These are phyloP conservation scores for Pachyrhizus erosus DNA, from an alignment of 306 rosid species.

Conservation along the genomic window DNA sequence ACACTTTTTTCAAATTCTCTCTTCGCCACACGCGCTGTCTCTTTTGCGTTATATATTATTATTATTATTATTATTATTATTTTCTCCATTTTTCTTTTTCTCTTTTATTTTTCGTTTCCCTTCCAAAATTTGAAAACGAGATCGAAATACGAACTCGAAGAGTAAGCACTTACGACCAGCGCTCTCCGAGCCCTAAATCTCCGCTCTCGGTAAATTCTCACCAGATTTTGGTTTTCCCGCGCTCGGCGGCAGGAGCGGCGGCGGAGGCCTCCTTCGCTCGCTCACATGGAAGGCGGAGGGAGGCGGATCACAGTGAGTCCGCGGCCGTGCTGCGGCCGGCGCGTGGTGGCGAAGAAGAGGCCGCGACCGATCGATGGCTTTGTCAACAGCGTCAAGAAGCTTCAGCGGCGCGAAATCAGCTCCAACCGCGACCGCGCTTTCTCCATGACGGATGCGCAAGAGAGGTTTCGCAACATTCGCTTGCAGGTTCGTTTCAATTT, in stretches of 20 bases:
- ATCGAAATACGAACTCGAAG: constrained; percentile 17
- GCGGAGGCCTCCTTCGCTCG: constrained; percentile 13
- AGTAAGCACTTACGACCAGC: not conserved
- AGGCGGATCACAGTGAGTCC: constrained; percentile 69
- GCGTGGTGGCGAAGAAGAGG: constrained; percentile 61
- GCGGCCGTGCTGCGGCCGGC: constrained; percentile 61
- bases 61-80: not conserved
- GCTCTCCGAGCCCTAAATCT: not conserved
- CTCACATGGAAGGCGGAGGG: constrained; percentile 58
- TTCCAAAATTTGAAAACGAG: constrained; percentile 31
- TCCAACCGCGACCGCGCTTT: constrained; percentile 66
- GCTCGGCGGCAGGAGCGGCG: not conserved
- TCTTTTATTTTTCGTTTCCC: not conserved
- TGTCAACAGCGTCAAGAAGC: constrained; percentile 69
- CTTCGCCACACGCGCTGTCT: not conserved
- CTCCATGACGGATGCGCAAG: constrained; percentile 70
- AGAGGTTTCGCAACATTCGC: constrained; percentile 65
- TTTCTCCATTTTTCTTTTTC: not conserved
- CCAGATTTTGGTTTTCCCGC: not conserved
- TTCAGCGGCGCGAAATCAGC: constrained; percentile 73
- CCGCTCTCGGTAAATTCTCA: not conserved
- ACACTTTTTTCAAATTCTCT: not conserved
- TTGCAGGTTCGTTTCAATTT: constrained; percentile 50
- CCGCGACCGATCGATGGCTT: constrained; percentile 57
- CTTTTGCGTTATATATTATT: not conserved